Conservation (phyloP, 2,329 filamentous ascomycete species). For the Xylariaceae sp. region DNA sequence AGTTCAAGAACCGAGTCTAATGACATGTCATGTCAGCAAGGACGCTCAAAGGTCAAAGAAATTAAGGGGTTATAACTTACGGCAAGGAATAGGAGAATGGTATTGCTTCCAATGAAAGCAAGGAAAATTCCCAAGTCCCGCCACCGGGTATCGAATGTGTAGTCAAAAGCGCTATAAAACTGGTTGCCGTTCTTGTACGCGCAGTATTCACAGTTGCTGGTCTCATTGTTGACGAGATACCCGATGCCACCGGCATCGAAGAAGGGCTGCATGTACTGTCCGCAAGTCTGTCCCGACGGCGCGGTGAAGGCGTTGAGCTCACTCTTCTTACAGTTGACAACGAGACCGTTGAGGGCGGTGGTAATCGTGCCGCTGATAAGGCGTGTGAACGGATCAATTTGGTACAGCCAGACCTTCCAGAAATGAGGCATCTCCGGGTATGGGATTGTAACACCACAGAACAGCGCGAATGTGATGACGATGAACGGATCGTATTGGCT, state of each 20-base stretch:
- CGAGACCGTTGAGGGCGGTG: conserved; percentile 65
- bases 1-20: conserved; percentile 51
- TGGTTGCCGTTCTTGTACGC: conserved; percentile 76
- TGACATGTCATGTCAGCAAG: conserved; percentile 16
- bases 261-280: conserved; percentile 70
- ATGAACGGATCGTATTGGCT: conserved; percentile 78
- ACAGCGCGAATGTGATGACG: conserved; percentile 77
- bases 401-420: conserved; percentile 77
- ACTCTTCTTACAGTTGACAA: conserved; percentile 54
- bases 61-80: conserved; percentile 36
- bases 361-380: conserved; percentile 77
- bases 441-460: conserved; percentile 84
- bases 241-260: conserved; percentile 66
- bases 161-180: conserved; percentile 66
- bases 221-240: conserved; percentile 65
- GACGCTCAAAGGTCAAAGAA: background rate
- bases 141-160: conserved; percentile 69
- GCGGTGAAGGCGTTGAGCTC: conserved; percentile 69
- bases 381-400: conserved; percentile 79
- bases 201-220: conserved; percentile 72
- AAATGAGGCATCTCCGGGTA: conserved; percentile 72
- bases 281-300: conserved; percentile 63
- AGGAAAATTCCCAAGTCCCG: conserved; percentile 75
- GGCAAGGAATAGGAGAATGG: conserved; percentile 56
- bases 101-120: conserved; percentile 73